A percentile compares a stretch with the other conserved stretches of the same genome.
Evolutionary conservation across 179 eudicot species (phyloP).

Genomic region (Patellifolia procumbens): DNA sequence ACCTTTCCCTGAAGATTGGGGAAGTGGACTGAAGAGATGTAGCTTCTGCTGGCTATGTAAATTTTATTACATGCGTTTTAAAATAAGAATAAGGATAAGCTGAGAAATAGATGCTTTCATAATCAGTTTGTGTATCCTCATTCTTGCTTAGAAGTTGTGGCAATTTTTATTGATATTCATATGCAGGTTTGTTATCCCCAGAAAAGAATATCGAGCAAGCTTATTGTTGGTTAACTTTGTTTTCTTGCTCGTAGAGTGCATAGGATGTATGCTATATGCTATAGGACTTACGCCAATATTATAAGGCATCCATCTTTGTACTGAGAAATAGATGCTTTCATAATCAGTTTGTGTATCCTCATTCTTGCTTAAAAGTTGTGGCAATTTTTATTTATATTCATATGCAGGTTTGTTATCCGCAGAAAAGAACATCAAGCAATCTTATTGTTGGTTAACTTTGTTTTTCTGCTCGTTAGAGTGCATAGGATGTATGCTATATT

Average conservation of each 20-base stretch:
- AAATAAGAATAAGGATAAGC: not conserved
- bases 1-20: not conserved
- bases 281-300: not conserved
- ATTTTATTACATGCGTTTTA: not conserved
- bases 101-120: not conserved
- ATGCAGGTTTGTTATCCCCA: not conserved
- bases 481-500: not conserved
- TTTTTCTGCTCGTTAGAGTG: not conserved
- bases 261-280: not conserved
- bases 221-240: not conserved
- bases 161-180: not conserved
- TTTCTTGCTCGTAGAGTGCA: not conserved
- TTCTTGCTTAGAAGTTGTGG: not conserved
- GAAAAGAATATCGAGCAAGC: not conserved
- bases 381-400: not conserved
- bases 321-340: conserved; percentile 1
- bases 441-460: not conserved
- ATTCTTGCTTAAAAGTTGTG: not conserved
- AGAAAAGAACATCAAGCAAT: not conserved
- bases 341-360: not conserved
- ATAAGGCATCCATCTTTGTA: not conserved
- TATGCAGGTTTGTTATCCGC: not conserved
- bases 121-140: not conserved
- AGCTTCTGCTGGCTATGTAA: not conserved
- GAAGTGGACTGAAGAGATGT: not conserved